Evolutionary conservation across 495 filamentous ascomycete genomes (phyloP).

Genomic region (Penicillium nucicola): DNA sequence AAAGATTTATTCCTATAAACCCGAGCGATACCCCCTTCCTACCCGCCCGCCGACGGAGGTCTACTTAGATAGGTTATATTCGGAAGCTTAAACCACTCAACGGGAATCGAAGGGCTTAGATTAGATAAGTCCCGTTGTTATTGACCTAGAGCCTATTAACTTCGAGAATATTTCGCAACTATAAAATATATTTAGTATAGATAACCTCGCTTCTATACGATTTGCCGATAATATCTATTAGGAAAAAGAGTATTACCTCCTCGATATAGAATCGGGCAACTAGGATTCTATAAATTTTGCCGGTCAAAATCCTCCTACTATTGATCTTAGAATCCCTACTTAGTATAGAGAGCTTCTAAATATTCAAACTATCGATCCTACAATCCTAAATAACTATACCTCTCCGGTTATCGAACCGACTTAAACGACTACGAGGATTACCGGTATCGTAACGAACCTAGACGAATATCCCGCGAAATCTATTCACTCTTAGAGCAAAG

Average conservation of each 20-base stretch:
- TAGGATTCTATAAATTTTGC: neutral
- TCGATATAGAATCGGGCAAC: neutral
- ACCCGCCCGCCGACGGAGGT: slow-evolving; percentile 6
- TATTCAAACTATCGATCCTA: slow-evolving; percentile 2
- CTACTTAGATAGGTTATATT: slow-evolving; percentile 7
- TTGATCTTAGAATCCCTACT: neutral
- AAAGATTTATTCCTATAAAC: neutral
- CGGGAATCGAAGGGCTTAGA: neutral
- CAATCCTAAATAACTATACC: neutral
- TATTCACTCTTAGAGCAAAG: neutral
- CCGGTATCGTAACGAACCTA: neutral
- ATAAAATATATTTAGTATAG: neutral
- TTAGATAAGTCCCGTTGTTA: neutral
- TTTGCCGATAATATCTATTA: neutral
- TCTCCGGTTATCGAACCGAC: neutral
- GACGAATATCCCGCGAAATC: neutral
- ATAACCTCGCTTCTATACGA: neutral
- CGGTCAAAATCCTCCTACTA: neutral
- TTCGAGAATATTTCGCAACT: neutral
- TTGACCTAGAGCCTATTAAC: neutral
- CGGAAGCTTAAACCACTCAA: neutral
- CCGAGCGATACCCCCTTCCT: slow-evolving; percentile 9
- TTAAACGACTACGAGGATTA: neutral
- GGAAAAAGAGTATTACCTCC: neutral
- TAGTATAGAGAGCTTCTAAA: neutral